Percentiles rank a stretch among this genome's conserved stretches.
Conservation (phyloP, 257 asterid species). For the Capsicum pubescens region DNA sequence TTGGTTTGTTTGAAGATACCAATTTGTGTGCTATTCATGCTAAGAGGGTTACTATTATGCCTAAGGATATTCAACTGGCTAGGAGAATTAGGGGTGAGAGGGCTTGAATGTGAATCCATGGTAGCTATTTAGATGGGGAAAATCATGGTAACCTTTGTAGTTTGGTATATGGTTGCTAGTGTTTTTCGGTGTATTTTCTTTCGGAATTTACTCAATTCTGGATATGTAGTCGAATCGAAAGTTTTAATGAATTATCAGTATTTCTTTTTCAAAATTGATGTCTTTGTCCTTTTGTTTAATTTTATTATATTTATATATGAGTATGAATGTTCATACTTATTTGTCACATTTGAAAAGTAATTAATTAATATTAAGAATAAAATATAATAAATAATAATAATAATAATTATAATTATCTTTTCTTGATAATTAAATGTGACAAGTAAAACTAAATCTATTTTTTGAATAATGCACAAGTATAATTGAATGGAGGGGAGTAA, state of each 20-base stretch:
- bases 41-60: slow-evolving; percentile 48
- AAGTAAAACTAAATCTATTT: too few relatives aligned
- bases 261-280: background rate
- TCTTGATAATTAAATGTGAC: too few relatives aligned
- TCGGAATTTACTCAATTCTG: slow-evolving; percentile 2
- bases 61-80: slow-evolving; percentile 48
- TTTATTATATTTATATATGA: too few relatives aligned
- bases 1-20: slow-evolving; percentile 45
- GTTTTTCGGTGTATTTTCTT: background rate
- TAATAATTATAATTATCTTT: too few relatives aligned
- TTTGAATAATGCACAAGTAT: too few relatives aligned
- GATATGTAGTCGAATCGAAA: background rate
- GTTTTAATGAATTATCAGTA: background rate
- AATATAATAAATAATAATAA: too few relatives aligned
- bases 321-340: too few relatives aligned
- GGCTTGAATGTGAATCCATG: slow-evolving; percentile 30
- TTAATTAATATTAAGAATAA: too few relatives aligned
- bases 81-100: slow-evolving; percentile 47
- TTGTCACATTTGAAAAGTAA: too few relatives aligned
- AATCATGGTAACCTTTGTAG: too few relatives aligned
- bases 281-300: background rate
- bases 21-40: slow-evolving; percentile 49
- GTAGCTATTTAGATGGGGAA: background rate
- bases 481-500: too few relatives aligned
- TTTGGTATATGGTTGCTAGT: background rate